Base-by-base conservation (phyloP, 345 rosid species). In the Corchorus olitorius region DNA sequence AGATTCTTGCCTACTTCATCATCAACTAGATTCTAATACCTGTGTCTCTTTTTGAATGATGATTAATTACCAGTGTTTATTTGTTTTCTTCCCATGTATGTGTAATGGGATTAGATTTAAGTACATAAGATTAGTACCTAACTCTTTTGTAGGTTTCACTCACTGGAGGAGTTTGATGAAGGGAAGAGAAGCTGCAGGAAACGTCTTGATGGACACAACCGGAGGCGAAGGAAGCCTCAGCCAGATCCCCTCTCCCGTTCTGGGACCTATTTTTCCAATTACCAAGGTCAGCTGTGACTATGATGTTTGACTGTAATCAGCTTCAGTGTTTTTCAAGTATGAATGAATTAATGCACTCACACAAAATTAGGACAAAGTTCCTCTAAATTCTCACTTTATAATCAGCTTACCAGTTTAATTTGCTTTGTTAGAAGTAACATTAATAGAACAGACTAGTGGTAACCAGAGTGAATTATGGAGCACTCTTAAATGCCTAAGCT, bases 101-200 rank as follows among this genome's bases (percentile, higher is more conserved):
- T 60, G 12, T 60, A 11, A 4, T 27, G 64, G 64, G 8, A 8
- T 60, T 27, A 60, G 27, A 60, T 27, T 27, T 27, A 8, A 60
- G 27, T 35, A 1, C 1, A 27, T 60, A 37, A 4, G 22, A 59
- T 10, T 34, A 3, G 16, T 59, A 5, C 11, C 49, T 66, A 2
- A 8, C 41, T 43, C 8, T 59, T 73, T 41, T 56, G 63, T 43
- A 91, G 93, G 90, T 91, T 91, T 78, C 93, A 91, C 82, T 86
- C 90, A 11, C 80, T 89, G 79, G 87, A 20, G 62, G 93, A 91
- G 75, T 91, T 91, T 68, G 92, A 91, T 75, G 90, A 87, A n/a
- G 92, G 86, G 60, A 91, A 89, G 80, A 79, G 97, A 82, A 91
- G 97, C 90, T 91, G 93, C 83, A 86, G 97, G 70, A 88, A 88